A percentile compares a stretch with the other conserved stretches of the same genome.
phyloP scores from a whole-genome alignment of 2,329 filamentous ascomycete genomes.

The Atkinsonella texensis region DNA sequence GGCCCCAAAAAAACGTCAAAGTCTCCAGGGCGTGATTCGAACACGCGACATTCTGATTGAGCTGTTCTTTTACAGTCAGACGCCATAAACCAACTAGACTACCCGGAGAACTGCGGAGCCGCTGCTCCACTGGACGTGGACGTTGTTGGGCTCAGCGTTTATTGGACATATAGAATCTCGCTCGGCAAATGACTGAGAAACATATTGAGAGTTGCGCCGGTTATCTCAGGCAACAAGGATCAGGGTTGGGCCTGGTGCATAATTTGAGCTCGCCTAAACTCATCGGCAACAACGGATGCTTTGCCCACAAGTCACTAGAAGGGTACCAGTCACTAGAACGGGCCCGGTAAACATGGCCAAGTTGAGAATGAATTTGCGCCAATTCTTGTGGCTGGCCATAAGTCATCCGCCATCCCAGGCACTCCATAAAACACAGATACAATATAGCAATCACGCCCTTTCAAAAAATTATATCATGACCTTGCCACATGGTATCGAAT shows the following conservation, averaged over 20 bases:
- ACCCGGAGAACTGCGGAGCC: slow-evolving; percentile 11
- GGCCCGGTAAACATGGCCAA: no score
- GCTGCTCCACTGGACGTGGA: neutral
- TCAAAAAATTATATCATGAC: slow-evolving; percentile 13
- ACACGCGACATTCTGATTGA: slow-evolving; percentile 17
- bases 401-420: neutral
- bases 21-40: slow-evolving; percentile 19
- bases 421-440: neutral
- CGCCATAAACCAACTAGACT: slow-evolving; percentile 20
- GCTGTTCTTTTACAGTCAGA: slow-evolving; percentile 16
- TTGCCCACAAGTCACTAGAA: no score
- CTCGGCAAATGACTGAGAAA: neutral
- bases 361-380: no score
- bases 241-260: no score
- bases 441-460: neutral
- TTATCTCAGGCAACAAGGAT: no score
- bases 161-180: neutral
- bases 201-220: no score
- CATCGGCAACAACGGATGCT: no score
- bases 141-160: rapidly evolving
- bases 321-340: no score
- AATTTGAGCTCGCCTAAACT: no score
- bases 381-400: no score
- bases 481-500: slow-evolving; percentile 11
- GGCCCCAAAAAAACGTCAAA: neutral